Conservation (phyloP, 2,329 filamentous ascomycete species). For the Penicillium sp. region DNA sequence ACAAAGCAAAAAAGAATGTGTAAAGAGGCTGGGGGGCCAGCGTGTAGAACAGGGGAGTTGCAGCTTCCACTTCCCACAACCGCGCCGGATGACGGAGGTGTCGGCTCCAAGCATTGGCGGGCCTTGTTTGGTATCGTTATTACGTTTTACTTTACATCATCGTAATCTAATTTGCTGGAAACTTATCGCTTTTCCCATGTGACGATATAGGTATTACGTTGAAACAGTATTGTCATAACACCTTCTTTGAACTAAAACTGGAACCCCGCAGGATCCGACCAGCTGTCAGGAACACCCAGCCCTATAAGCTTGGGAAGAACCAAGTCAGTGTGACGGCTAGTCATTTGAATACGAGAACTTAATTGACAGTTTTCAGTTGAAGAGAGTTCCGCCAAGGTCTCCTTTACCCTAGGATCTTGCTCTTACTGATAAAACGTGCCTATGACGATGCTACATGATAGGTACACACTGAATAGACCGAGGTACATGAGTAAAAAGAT, state of each 20-base stretch:
- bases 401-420: no score
- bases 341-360: no score
- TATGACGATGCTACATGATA: neutral
- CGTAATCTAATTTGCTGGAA: neutral
- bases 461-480: neutral
- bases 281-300: constrained; percentile 24
- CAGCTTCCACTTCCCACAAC: constrained; percentile 7
- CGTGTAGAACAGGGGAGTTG: constrained; percentile 16
- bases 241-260: neutral
- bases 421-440: no score
- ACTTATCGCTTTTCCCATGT: no score
- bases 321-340: no score
- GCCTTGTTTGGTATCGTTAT: constrained; percentile 1
- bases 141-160: constrained; percentile 3
- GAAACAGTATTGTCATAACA: neutral
- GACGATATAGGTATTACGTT: neutral
- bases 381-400: no score
- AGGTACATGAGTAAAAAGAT: neutral
- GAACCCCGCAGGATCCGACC: constrained; percentile 28
- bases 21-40: constrained; percentile 2
- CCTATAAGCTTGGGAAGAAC: neutral
- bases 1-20: constrained; percentile 8
- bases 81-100: constrained; percentile 15
- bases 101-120: constrained; percentile 12
- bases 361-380: no score